Evolutionary conservation across 116 monocot genomes (phyloP), one percentile per base, ranked within the genome.

Genomic region (Trichopus zeylanicus): DNA sequence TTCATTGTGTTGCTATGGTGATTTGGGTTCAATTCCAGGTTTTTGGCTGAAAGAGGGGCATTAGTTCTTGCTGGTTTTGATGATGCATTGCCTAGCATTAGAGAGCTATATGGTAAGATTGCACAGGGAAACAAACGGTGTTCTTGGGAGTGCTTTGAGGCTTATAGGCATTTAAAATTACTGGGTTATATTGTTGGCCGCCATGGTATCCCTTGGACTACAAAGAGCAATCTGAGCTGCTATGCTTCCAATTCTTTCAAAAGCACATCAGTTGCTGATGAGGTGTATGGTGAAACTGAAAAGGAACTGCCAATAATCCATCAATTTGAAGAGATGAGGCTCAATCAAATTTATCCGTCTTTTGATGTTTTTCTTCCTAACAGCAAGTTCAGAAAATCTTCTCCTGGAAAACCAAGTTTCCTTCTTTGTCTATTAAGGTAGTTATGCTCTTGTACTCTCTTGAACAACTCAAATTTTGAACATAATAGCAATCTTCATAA

Each of bases 321-420:
- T 3, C 33, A 48, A 16, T 65, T 86, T 28, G 49, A 66, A 47
- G 58, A 66, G 29, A 67, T 91, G 71, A 70, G 73, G 7, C 73
- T 91, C 9, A 32, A 63, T 77, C 77, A 67, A 23, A 33, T 70
- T 21, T 70, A 75, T 53, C 75, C 58, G 10, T 51, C 48, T 46
- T 97, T 82, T 82, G 77, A 87, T 68, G 77, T 95, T 24, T 79
- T 90, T 87, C 72, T 72, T 20, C 91, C 95, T 24, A 78, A 95
- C 51, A 91, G 87, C 75, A 80, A 77, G 60, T 97, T 97, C 49
- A 84, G 51, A 59, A 97, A 97, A 75, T 66, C 87, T 39, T 65
- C 73, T 65, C 97, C 87, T 23, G 87, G 85, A 12, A 46, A 70
- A 58, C 88, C 97, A 1, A 47, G 53, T 57, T 97, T 91, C 60